Conservation (phyloP, 1,284 basidiomycete species). For the Marasmius oreades region DNA sequence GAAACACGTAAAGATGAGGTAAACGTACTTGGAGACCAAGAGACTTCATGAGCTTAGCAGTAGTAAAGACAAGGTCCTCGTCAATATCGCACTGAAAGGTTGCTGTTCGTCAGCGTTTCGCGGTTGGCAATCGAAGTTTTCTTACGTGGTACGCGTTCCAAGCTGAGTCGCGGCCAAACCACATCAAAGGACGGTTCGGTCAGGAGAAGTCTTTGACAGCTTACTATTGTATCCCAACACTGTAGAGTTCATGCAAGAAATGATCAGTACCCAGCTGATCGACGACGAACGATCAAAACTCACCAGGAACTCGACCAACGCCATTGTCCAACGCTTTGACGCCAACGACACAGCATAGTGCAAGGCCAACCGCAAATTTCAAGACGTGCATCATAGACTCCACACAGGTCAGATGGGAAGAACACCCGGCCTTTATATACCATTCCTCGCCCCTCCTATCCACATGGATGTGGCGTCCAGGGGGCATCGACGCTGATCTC, state of each 20-base stretch:
- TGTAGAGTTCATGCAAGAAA: not conserved
- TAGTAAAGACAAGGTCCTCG: constrained; percentile 38
- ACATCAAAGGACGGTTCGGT: not conserved
- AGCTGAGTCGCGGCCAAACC: constrained; percentile 12
- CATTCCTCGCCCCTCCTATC: no score
- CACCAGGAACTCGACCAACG: constrained; percentile 24
- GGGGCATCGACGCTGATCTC: no score
- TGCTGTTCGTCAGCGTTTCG: not conserved
- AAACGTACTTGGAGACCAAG: constrained; percentile 35
- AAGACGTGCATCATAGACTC: not conserved
- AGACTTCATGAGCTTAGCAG: constrained; percentile 38
- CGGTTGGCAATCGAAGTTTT: not conserved
- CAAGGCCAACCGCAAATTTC: not conserved
- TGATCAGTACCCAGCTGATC: not conserved
- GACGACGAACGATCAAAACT: not conserved
- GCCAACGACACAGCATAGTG: not conserved
- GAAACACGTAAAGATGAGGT: not conserved
- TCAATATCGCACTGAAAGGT: constrained; percentile 44
- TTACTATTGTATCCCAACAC: constrained; percentile 13
- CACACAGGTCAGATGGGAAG: no score
- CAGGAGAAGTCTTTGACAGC: not conserved
- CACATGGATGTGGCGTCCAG: no score
- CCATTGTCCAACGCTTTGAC: constrained; percentile 20
- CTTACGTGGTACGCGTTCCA: constrained; percentile 25
- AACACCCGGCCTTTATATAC: no score